Base-by-base conservation (phyloP, 129 eudicot species). In the Chrysanthemum seticuspe region DNA sequence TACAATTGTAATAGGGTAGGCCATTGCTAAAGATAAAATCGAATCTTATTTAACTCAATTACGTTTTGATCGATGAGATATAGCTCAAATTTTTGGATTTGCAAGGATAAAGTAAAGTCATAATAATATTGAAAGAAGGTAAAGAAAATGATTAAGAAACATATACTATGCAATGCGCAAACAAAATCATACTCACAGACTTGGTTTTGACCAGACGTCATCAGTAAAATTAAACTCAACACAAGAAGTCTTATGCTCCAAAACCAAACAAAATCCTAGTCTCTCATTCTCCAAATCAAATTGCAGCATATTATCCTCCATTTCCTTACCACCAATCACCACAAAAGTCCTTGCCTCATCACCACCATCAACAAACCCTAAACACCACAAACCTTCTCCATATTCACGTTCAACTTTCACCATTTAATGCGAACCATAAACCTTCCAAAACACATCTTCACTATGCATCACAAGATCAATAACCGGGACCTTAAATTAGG, bases 301-400 rank as follows among this genome's bases (percentile, higher is more conserved):
- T 29, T 85, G 86, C 74, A 85, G 14, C 62, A 85, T n/a, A 64
- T 85, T 85, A 76, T 85, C 86, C 67, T 82, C 91, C 81, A 86
- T 71, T 15, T 83, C 86, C 54, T 34, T 71, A 19, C 88, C 86
- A 64, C 86, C 88, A 4, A 86, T 78, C 34, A 83, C 80, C 61
- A 86, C 83, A 5, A 80, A 50, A 10, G 56, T 74, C 73, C 83
- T 19, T 19, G 21, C 21, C 21, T 19, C 21, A 19, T 19, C 21
- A 19, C 21, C 21, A 19, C 21, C 21, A 19, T 19, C 21, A 19
- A 19, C 21, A 19, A 19, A 19, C 21, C 21, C 21, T 0, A 19
- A 19, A 19, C 21, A 19, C 21, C 21, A 19, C 21, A 19, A 19
- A 19, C 21, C 21, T 1, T 72, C 79, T 2, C 75, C 71, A 13